Evolutionary conservation across 768 basidiomycete species (phyloP).

Genomic region (Suillus spraguei): DNA sequence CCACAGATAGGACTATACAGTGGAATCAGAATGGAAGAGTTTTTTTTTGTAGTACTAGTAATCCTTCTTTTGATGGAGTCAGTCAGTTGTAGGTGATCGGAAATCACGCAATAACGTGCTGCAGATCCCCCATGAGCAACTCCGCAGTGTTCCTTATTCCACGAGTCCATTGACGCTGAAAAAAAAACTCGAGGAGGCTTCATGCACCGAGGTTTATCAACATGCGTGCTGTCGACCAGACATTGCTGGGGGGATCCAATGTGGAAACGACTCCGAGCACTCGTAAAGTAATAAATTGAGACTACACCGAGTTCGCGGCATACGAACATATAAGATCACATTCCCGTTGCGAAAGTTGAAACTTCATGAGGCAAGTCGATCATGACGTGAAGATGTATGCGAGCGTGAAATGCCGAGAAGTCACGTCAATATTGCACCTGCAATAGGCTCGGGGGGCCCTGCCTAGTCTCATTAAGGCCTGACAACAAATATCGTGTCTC

Average conservation of each 20-base stretch:
- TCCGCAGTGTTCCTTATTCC: not conserved
- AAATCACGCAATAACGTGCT: not conserved
- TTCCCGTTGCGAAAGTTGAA: not conserved
- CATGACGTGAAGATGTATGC: conserved; percentile 6
- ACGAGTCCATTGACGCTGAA: not conserved
- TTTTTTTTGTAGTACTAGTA: not conserved
- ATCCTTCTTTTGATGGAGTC: not conserved
- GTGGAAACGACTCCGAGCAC: not conserved
- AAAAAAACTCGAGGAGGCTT: not conserved
- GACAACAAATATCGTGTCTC: not conserved
- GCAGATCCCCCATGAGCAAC: conserved; percentile 2
- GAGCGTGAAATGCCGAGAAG: conserved; percentile 1
- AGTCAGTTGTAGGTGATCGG: not conserved
- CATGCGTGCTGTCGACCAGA: not conserved
- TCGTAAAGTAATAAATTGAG: not conserved
- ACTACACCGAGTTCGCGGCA: not conserved
- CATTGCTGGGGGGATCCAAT: not conserved
- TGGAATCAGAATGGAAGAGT: conserved; percentile 7
- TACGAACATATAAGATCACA: not conserved
- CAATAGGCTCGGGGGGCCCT: not conserved
- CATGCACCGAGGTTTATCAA: not conserved
- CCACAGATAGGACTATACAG: not conserved
- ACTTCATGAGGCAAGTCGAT: conserved; percentile 1
- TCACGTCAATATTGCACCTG: not conserved
- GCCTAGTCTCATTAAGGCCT: not conserved